phyloP scores from a whole-genome alignment of 805 yeast species.

The Sugiyamaella chiloensis region DNA sequence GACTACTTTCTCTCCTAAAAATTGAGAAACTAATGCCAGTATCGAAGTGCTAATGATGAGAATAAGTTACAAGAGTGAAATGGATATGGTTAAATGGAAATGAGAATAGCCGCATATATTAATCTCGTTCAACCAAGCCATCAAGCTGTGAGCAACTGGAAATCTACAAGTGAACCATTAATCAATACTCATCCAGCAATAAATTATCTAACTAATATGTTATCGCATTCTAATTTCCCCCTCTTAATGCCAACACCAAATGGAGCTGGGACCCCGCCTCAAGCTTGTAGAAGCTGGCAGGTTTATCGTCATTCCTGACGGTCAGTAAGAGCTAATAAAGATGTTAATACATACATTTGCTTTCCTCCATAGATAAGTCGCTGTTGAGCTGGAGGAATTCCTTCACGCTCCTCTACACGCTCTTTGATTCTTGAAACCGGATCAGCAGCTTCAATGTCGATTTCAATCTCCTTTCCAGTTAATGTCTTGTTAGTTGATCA shows the following conservation, averaged over 20 bases:
- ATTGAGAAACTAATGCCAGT: too few relatives aligned
- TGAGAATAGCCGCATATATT: too few relatives aligned
- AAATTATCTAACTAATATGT: too few relatives aligned
- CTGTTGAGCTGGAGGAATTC: slow-evolving; percentile 95
- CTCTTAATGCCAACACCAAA: slow-evolving; percentile 87
- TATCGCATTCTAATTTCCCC: slow-evolving; percentile 60
- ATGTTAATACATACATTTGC: slow-evolving; percentile 60
- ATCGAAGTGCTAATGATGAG: too few relatives aligned
- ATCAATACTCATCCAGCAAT: too few relatives aligned
- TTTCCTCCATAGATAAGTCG: slow-evolving; percentile 86
- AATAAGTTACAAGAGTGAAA: too few relatives aligned
- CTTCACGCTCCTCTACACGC: slow-evolving; percentile 91
- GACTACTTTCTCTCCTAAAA: too few relatives aligned
- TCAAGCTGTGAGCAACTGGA: too few relatives aligned
- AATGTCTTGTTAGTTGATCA: slow-evolving; percentile 53
- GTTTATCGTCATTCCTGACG: slow-evolving; percentile 69
- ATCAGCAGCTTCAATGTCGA: slow-evolving; percentile 68
- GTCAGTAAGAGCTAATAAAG: too few relatives aligned
- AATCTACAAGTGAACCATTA: too few relatives aligned
- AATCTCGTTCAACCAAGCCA: too few relatives aligned
- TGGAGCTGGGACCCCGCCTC: slow-evolving; percentile 85
- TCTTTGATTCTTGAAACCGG: slow-evolving; percentile 73
- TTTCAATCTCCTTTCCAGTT: slow-evolving; percentile 78
- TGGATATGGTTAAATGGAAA: too few relatives aligned
- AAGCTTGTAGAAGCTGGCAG: slow-evolving; percentile 70